Evolutionary conservation across 2,329 filamentous ascomycete species (phyloP).

Genomic region (Clarireedia hainanense): DNA sequence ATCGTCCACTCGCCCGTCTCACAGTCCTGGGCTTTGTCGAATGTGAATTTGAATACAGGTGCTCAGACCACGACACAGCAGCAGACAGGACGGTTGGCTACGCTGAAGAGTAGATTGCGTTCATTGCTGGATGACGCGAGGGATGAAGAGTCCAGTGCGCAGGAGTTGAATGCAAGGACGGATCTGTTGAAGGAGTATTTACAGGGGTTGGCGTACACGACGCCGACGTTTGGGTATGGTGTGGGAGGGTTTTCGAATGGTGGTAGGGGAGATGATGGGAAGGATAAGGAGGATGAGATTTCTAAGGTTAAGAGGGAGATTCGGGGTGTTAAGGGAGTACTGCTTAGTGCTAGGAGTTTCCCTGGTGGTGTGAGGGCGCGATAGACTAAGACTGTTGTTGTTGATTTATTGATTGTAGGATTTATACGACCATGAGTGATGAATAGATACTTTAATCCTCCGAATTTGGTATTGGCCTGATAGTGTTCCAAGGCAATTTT

Average conservation of each 20-base stretch:
- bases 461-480: background rate
- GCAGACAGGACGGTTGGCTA: constrained; percentile 35
- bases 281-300: constrained; percentile 56
- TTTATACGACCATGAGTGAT: constrained; percentile 7
- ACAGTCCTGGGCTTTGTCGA: constrained; percentile 26
- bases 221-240: constrained; percentile 27
- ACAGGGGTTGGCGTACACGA: constrained; percentile 47
- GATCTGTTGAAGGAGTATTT: constrained; percentile 56
- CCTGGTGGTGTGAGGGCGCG: constrained; percentile 33
- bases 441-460: background rate
- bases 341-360: constrained; percentile 69
- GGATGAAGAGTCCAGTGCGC: constrained; percentile 16
- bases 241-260: constrained; percentile 25
- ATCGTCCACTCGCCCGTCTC: constrained; percentile 11
- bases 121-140: constrained; percentile 39
- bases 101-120: constrained; percentile 43
- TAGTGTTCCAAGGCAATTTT: no score
- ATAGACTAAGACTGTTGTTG: background rate
- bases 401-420: background rate
- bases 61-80: constrained; percentile 22
- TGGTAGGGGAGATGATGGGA: constrained; percentile 19
- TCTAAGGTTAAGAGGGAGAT: constrained; percentile 68
- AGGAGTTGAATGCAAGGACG: constrained; percentile 27
- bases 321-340: constrained; percentile 67
- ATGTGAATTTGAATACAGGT: background rate